Base-by-base conservation (phyloP, 805 yeast genomes). In the Hemisphaericaspora nanyangensis region DNA sequence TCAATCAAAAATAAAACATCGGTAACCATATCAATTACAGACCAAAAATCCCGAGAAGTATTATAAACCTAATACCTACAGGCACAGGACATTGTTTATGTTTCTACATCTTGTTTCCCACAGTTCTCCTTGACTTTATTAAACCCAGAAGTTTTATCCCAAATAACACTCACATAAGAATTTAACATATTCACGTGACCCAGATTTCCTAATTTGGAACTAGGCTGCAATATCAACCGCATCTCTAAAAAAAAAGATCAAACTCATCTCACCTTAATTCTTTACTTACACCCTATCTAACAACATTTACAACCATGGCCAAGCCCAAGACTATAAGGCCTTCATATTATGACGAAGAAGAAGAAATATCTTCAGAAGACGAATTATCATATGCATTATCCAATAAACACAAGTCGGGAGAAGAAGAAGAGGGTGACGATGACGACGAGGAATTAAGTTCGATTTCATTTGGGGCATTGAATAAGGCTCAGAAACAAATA, bases 381-480 rank as follows among this genome's bases (percentile, higher is more conserved):
- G 50, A 45, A 10, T 20, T 38, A 34, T 17, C 35, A 17, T 20
- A 36, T 24, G 24, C 35, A 10, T 26, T 38, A 27, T 25, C 38
- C 8, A 36, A 31, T 17, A 16, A 38, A 12, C 32, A 27, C 17
- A 11, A 39, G 10, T 31, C 30, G 22, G 29, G 36, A 17, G 20
- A 31, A 11, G 39, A 38, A 6, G 35, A 43, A 5, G 42, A 35
- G 4, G 42, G 38, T 16, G 76, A 72, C 37, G 42, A 35, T 4
- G 42, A 39, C 13, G 76, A 72, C 37, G 80, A 70, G 44, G 85
- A 76, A 38, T 44, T 76, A 41, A 62, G 65, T 7, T 67, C 74
- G 5, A 47, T 80, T n/a, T 79, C 87, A 6, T 81, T 82, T 64
- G 86, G 82, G 1, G 74, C 85, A 5, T 59, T 82, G 43, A 77